Evolutionary conservation across 306 rosid species (phyloP).

Genomic region (Begonia fuchsioides): DNA sequence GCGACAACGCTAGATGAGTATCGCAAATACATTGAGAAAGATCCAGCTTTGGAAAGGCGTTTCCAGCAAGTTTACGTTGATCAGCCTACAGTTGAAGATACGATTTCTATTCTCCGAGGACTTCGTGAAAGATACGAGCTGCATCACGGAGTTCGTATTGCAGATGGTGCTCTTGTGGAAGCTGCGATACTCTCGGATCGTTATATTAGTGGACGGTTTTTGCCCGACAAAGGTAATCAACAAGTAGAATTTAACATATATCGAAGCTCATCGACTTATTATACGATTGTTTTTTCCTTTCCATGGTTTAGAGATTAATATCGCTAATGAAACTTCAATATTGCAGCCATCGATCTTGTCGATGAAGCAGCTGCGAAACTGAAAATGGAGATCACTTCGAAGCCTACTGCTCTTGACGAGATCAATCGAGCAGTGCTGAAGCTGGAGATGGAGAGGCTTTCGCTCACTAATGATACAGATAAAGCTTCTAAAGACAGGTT

Average conservation of each 20-base stretch:
- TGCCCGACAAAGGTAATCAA: conserved; percentile 86
- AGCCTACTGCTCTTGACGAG: conserved; percentile 94
- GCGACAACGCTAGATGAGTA: conserved; percentile 95
- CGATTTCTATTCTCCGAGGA: conserved; percentile 82
- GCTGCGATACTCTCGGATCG: conserved; percentile 98
- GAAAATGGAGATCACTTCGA: conserved; percentile 97
- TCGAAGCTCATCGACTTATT: neutral
- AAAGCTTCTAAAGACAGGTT: conserved; percentile 80
- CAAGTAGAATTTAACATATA: neutral
- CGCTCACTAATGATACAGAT: conserved; percentile 81
- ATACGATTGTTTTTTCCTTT: neutral
- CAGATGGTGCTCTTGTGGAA: conserved; percentile 91
- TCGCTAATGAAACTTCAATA: conserved; percentile 12
- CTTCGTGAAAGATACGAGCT: conserved; percentile 92
- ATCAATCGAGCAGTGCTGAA: conserved; percentile 87
- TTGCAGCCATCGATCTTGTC: conserved; percentile 89
- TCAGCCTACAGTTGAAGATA: conserved; percentile 82
- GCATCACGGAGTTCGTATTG: conserved; percentile 98
- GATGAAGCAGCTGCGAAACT: conserved; percentile 99
- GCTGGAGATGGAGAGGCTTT: conserved; percentile 94
- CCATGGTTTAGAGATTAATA: neutral
- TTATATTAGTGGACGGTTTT: conserved; percentile 90
- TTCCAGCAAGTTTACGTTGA: conserved; percentile 97
- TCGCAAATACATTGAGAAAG: conserved; percentile 93
- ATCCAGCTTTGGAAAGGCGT: conserved; percentile 94